Evolutionary conservation across 176 grass and related monocot genomes (phyloP), one percentile per base, ranked within the genome.

Genomic region (Dactylis glomerata): DNA sequence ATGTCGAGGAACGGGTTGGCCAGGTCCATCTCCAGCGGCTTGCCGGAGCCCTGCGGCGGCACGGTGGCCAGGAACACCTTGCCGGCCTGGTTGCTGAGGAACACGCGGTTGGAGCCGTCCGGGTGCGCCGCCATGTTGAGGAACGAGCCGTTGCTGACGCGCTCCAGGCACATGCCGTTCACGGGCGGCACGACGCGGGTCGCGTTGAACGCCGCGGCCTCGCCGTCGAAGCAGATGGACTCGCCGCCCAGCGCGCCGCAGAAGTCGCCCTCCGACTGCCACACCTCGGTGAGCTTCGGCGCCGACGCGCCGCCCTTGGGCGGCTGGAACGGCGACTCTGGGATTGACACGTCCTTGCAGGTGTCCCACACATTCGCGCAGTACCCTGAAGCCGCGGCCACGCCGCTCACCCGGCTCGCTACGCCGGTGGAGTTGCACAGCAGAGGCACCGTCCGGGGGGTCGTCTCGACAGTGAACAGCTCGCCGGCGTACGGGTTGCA

Each of bases 111-210:
- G 4, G 95, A 97, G 3, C 95, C 95, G 77, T 97, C 95, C 5
- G 95, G 95, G 85, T 98, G 91, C 13, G 96, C 44, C 52, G 55
- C 91, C 93, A 98, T 98, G 85, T 92, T 93, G 2, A 92, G 7
- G 85, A 82, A 98, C n/a, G 93, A 80, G 3, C 85, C 79, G 79
- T 95, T 98, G 82, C 88, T 91, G 22, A 98, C 73, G 19, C 86
- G 94, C 84, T 95, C 96, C 73, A 98, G 87, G 73, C 96, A 98
- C 27, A 98, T 81, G 56, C 93, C 96, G 85, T 87, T 90, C 0
- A 87, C 59, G 24, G 95, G 81, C 17, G 87, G 40, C 31, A 74
- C 17, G 14, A 49, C 41, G 11, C 16, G 4, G 31, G 40, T 84
- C 16, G 32, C 3, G 50, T 94, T 87, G 80, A 97, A 97, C 78